Conservation (phyloP, 2,329 filamentous ascomycete genomes). For the Rugonectria rugulosa region DNA sequence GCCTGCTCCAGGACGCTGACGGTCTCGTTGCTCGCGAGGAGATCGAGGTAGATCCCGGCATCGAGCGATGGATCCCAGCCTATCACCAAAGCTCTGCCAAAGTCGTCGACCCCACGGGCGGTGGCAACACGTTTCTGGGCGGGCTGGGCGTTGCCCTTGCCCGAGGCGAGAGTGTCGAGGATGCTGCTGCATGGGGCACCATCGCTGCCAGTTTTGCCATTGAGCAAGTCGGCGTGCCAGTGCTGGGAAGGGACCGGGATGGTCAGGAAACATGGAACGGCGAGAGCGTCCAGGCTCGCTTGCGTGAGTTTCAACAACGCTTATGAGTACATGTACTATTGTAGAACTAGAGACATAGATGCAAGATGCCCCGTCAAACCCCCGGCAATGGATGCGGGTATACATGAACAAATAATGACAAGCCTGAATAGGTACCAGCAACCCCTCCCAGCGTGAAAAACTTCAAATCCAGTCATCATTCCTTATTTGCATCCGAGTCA, state of each 20-base stretch:
- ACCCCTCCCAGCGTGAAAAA: not conserved
- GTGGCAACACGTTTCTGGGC: constrained; percentile 87
- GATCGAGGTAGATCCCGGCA: constrained; percentile 68
- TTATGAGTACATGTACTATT: constrained; percentile 36
- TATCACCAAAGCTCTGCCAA: constrained; percentile 64
- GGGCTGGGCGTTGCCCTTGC: constrained; percentile 66
- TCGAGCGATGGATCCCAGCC: constrained; percentile 79
- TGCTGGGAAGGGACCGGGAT: constrained; percentile 53
- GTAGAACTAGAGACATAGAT: constrained; percentile 1
- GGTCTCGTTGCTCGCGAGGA: constrained; percentile 64
- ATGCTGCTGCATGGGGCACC: constrained; percentile 79
- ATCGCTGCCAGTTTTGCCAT: constrained; percentile 92
- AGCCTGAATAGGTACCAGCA: too few species aligned
- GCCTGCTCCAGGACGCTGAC: constrained; percentile 61
- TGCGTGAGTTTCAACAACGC: constrained; percentile 58
- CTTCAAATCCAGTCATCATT: not conserved
- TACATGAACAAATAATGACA: constrained; percentile 20
- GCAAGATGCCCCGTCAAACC: not conserved
- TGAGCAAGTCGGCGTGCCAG: constrained; percentile 88
- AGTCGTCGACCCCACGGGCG: constrained; percentile 93
- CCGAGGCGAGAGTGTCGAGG: constrained; percentile 66
- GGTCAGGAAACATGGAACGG: constrained; percentile 70
- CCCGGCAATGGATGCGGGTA: constrained; percentile 10
- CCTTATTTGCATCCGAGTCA: constrained; percentile 4
- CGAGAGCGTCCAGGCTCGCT: constrained; percentile 58